Base-by-base conservation (phyloP, 164 flowering plant species). In the Magnolia kwangsiensis region DNA sequence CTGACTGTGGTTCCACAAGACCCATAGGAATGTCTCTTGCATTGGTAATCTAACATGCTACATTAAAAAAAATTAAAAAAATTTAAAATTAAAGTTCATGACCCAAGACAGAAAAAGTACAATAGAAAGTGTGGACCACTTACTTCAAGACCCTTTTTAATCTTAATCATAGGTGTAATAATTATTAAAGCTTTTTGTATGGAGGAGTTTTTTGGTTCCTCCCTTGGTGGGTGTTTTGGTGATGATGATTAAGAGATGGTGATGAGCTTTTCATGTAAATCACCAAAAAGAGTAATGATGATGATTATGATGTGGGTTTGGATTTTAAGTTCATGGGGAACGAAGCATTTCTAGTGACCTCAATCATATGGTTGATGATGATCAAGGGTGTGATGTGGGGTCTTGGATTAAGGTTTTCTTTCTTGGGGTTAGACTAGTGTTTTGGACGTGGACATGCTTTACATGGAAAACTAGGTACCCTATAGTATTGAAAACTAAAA, bases 11-110 rank as follows among this genome's bases (percentile, higher is more conserved):
- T 67, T 82, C 84, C 88, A 67, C 86, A 65, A 50, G 74, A 82
- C 81, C 78, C 78, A 84, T 84, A 90, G 80, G 95, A 93, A 90
- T 91, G 92, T 93, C 87, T 83, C 79, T 84, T 81, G 78, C 87
- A 80, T 88, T 86, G 90, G 79, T 73, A 80, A 63, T 50, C 78
- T 55, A 71, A 83, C 77, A 70, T 51, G 65, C 50, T 63, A 64
- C 81, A 74, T 51, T 74, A 23, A 77, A 73, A 78, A 66, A 77
- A 79, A 11, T 11, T 11, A 16, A 55, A 11, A 66, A 77, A 79
- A 11, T 11, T 11, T 3, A 55, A 11, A 55, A 16, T 55, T 55
- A 72, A 78, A 80, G 82, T 79, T 72, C 85, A 79, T 55, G 55
- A 61, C 78, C 55, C 73, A 66, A 65, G 50, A 65, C 45, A 61